A percentile compares a stretch with the other conserved stretches of the same genome.
phyloP scores from a whole-genome alignment of 2,329 filamentous ascomycete genomes.

The Diaporthe amygdali region DNA sequence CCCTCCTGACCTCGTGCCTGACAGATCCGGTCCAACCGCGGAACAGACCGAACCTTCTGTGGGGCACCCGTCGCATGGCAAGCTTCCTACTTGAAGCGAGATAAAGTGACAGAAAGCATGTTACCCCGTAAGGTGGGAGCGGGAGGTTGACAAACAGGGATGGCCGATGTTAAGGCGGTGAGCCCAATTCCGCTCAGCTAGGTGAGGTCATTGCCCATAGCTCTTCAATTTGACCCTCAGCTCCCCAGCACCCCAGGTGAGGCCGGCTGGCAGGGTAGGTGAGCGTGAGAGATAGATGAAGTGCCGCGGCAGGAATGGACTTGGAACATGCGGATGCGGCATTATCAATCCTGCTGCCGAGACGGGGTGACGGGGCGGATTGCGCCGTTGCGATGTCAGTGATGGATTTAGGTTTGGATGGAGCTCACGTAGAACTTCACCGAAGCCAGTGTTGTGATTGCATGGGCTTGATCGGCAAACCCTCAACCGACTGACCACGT shows the following conservation, averaged over 20 bases:
- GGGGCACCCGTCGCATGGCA: slow-evolving; percentile 14
- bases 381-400: neutral
- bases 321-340: neutral
- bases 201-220: slow-evolving; percentile 14
- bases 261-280: no score
- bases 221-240: neutral
- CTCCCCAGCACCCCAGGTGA: neutral
- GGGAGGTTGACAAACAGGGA: slow-evolving; percentile 1
- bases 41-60: slow-evolving; percentile 22
- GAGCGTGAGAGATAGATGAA: neutral
- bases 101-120: slow-evolving; percentile 16
- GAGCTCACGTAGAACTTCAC: neutral
- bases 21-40: slow-evolving; percentile 20
- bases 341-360: slow-evolving; percentile 6
- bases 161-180: slow-evolving; percentile 13
- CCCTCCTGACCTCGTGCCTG: slow-evolving; percentile 13
- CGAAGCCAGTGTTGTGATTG: neutral
- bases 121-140: neutral
- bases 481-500: neutral
- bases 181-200: neutral
- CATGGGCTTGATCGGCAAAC: neutral
- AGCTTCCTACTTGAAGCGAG: slow-evolving; percentile 17
- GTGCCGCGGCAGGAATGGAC: neutral
- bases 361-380: slow-evolving; percentile 5
- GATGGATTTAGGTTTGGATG: neutral